Conservation (phyloP, 2,329 filamentous ascomycete species). For the Ceratocystis diversiconidia region DNA sequence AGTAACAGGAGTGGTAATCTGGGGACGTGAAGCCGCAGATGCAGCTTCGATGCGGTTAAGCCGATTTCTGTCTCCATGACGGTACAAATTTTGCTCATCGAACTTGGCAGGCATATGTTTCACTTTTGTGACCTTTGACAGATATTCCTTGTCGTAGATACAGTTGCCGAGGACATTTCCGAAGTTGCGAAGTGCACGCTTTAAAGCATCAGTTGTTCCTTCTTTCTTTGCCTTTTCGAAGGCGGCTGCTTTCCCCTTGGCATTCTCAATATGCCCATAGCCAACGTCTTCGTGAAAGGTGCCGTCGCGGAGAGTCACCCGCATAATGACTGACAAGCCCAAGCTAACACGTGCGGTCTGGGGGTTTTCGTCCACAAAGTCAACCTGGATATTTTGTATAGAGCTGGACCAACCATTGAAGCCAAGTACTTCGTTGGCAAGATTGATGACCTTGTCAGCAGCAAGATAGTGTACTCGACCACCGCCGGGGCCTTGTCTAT, state of each 20-base stretch:
- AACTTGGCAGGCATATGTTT: conserved; percentile 62
- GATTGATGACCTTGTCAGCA: conserved; percentile 91
- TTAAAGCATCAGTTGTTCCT: conserved; percentile 86
- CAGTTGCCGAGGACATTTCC: conserved; percentile 97
- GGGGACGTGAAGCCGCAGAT: not conserved
- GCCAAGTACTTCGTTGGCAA: conserved; percentile 89
- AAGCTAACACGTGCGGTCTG: conserved; percentile 67
- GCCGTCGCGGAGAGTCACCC: conserved; percentile 80
- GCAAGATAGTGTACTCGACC: conserved; percentile 84
- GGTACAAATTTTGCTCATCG: conserved; percentile 63
- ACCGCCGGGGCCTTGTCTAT: conserved; percentile 67
- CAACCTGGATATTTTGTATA: conserved; percentile 88
- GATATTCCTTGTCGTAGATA: conserved; percentile 91
- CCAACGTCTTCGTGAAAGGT: conserved; percentile 97
- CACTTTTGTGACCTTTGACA: conserved; percentile 78
- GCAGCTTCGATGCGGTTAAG: conserved; percentile 6
- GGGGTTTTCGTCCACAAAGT: conserved; percentile 81
- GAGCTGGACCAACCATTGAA: conserved; percentile 96
- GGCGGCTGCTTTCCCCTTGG: conserved; percentile 82
- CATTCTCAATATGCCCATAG: conserved; percentile 93
- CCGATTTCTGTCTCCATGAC: conserved; percentile 47
- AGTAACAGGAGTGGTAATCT: not conserved
- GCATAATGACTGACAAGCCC: conserved; percentile 77
- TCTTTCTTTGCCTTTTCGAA: conserved; percentile 99
- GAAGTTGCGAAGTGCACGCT: conserved; percentile 78